Evolutionary conservation across 305 asterid genomes (phyloP).

Genomic region (Petunia hybrid): DNA sequence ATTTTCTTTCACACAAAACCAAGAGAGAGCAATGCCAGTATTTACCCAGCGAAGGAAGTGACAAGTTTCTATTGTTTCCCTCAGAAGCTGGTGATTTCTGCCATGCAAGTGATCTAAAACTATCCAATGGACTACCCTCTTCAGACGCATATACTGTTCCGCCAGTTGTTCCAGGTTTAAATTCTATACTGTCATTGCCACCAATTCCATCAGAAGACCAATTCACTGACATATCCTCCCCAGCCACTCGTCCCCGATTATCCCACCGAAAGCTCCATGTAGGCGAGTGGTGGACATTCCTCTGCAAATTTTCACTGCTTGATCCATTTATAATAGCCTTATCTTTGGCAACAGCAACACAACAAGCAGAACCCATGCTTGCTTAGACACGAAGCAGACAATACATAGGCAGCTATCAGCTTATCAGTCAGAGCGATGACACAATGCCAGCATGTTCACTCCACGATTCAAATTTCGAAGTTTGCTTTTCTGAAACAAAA

Average conservation of each 20-base stretch:
- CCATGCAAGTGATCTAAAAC: conserved; percentile 68
- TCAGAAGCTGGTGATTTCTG: conserved; percentile 80
- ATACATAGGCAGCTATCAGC: conserved; percentile 37
- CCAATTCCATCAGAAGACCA: conserved; percentile 63
- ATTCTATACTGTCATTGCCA: conserved; percentile 49
- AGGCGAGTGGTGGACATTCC: conserved; percentile 80
- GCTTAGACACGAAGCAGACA: conserved; percentile 41
- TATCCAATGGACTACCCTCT: conserved; percentile 83
- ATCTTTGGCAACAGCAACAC: conserved; percentile 74
- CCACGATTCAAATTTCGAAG: conserved; percentile 32
- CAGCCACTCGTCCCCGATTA: conserved; percentile 91
- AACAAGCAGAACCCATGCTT: conserved; percentile 97
- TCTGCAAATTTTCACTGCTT: conserved; percentile 62
- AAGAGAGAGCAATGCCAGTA: conserved; percentile 8
- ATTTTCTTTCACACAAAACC: neutral
- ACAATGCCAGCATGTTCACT: conserved; percentile 34
- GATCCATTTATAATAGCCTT: conserved; percentile 56
- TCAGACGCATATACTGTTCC: conserved; percentile 80
- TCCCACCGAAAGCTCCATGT: conserved; percentile 98
- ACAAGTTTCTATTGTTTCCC: conserved; percentile 51
- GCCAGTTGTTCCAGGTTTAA: conserved; percentile 65
- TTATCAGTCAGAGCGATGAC: conserved; percentile 45
- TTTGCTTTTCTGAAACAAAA: conserved; percentile 27
- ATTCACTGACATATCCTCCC: conserved; percentile 75
- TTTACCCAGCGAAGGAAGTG: conserved; percentile 60